Evolutionary conservation across 2,329 filamentous ascomycete species (phyloP), one percentile per base, ranked within the genome.

Genomic region (Plenodomus biglobosus): DNA sequence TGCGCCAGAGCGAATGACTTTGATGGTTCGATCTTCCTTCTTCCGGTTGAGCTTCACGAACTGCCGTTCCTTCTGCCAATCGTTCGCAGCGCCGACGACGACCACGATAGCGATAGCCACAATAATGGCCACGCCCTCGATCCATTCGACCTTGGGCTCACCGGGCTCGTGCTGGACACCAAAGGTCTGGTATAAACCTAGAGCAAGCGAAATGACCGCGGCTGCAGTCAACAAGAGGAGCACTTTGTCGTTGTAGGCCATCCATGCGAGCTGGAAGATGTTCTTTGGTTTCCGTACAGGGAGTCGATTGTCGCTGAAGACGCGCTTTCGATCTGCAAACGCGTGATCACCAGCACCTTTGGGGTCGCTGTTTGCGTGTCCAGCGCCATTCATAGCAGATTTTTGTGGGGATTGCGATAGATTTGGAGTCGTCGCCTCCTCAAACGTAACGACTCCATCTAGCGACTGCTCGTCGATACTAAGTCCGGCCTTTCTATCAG

Each of bases 211-310:
- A 30, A 92, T 83, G n/a, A 82, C 76, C 1, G 87, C 88, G 7
- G 87, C 87, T 17, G 85, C 77, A 1, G 75, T 64, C 42, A 64
- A 38, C 22, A 64, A 46, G 10, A 65, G 50, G 71, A 90, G 75
- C 10, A 92, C 84, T 62, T 91, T 92, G 71, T 92, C 88, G 65
- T 91, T 90, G 73, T 89, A 90, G 1, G 87, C 87, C 61, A 90
- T 86, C 88, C 88, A 92, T 53, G 89, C 87, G 36, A 91, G 73
- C 62, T 85, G 78, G 51, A 86, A 76, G 42, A 91, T 84, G 34
- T 77, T 85, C 66, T 90, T 90, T 19, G 84, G 76, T 62, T 87
- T 87, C 60, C 82, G 82, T 56, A 83, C 83, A 0, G 88, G 88
- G 30, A 92, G 74, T 37, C 83, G 77, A 65, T 91, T 91, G 53